Evolutionary conservation across 768 basidiomycete species (phyloP).

Genomic region (Suillus plorans): DNA sequence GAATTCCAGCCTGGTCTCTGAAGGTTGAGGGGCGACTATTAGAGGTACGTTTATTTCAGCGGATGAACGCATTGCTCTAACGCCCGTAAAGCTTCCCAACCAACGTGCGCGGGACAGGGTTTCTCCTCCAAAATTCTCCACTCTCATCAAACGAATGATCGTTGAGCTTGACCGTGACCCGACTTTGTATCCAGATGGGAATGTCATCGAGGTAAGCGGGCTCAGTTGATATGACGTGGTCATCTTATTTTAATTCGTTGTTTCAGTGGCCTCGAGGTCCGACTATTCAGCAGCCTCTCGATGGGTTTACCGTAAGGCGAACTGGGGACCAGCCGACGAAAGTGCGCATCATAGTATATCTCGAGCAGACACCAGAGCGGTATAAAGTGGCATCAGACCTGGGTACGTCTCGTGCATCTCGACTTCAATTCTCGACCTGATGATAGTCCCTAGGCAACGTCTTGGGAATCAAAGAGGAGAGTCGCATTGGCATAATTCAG

Average conservation of each 20-base stretch:
- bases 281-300: slow-evolving; percentile 59
- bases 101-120: slow-evolving; percentile 63
- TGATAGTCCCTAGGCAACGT: slow-evolving; percentile 44
- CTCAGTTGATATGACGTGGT: neutral
- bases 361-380: slow-evolving; percentile 86
- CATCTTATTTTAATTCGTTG: neutral
- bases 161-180: slow-evolving; percentile 89
- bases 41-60: slow-evolving; percentile 51
- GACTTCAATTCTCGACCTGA: slow-evolving; percentile 8
- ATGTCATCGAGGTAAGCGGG: slow-evolving; percentile 77
- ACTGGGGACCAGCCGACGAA: slow-evolving; percentile 79
- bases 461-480: slow-evolving; percentile 83
- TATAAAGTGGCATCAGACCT: slow-evolving; percentile 79
- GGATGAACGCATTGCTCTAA: neutral
- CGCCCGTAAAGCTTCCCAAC: slow-evolving; percentile 47
- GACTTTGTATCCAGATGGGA: slow-evolving; percentile 76
- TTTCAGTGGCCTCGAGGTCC: slow-evolving; percentile 62
- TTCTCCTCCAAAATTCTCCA: slow-evolving; percentile 77
- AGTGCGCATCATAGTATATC: slow-evolving; percentile 78
- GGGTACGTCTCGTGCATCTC: slow-evolving; percentile 37
- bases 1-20: slow-evolving; percentile 86
- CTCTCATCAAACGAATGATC: slow-evolving; percentile 78
- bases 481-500: slow-evolving; percentile 75
- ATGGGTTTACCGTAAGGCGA: slow-evolving; percentile 84
- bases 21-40: slow-evolving; percentile 86